Percentiles rank a stretch among this genome's conserved stretches.
Conservation (phyloP, 306 rosid genomes). For the Dalbergia oliveri region DNA sequence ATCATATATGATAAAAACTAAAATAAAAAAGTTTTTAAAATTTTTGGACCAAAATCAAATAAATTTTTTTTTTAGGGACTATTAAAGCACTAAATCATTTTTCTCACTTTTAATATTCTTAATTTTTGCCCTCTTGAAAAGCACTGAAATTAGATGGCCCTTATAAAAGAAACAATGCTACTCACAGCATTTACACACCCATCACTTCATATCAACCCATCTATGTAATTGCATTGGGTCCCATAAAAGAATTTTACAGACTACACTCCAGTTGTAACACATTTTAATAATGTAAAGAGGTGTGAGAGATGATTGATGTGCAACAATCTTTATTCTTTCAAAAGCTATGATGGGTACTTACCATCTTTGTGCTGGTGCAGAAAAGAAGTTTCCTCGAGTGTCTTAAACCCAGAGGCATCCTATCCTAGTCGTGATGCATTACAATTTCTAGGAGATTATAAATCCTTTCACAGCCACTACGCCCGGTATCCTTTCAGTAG, state of each 20-base stretch:
- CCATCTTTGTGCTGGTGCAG: background rate
- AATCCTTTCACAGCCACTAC: conserved; percentile 7
- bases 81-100: background rate
- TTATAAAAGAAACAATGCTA: background rate
- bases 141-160: background rate
- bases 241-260: background rate
- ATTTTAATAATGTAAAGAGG: background rate
- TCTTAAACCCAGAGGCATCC: background rate
- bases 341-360: background rate
- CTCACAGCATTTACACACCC: background rate
- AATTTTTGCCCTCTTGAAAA: background rate
- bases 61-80: too few species aligned
- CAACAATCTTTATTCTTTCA: background rate
- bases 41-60: too few species aligned
- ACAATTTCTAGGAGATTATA: background rate
- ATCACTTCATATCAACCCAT: background rate
- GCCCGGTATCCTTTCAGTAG: background rate
- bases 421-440: background rate
- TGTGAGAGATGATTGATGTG: conserved; percentile 1
- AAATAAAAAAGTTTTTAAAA: too few species aligned
- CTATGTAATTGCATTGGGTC: background rate
- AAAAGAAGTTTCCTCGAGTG: background rate
- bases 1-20: too few species aligned
- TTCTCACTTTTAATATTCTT: background rate
- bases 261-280: background rate